Evolutionary conservation across 202 grass and related monocot genomes (phyloP), one percentile per base, ranked within the genome.

Genomic region (Digitaria exilis): DNA sequence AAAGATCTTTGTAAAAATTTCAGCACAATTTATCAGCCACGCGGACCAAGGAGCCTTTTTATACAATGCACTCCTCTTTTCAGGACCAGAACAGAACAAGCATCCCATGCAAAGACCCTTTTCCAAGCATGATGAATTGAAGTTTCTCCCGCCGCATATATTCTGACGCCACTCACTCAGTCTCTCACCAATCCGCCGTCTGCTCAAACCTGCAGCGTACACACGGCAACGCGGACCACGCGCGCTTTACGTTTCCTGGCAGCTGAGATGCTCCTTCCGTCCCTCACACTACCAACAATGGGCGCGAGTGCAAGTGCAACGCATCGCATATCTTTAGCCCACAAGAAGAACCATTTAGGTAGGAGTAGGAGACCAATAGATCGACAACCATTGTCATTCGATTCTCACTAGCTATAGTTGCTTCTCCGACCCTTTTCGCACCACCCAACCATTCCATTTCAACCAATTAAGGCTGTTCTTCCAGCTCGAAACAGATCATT

Each of bases 101-200:
- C 30, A 68, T 52, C 77, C 45, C 31, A 28, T 41, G 46, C 31
- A 80, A 80, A 80, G 62, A 31, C n/a, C 62, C 62, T 80, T 80
- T 80, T 80, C n/a, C 31, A 67, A 67, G 21, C 37, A 58, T 42
- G 62, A 58, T 42, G 62, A 80, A 67, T 54, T 80, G 77, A 80
- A 80, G 45, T 80, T 80, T 80, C 77, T 67, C 46, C 77, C 15
- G 61, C 22, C 62, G 77, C 62, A 80, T 80, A 80, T 80, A 80
- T 80, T 80, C 77, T 80, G 45, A 26, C 77, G 8, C 44, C 77
- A 80, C 77, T 80, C 77, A 2, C 1, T 52, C 22, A 58, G 22
- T 25, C 39, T 21, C 59, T 37, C 21, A 24, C 30, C 45, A 78
- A 18, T 39, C 45, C 66, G 76, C 45, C 2, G 4, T 0, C 62